These are phyloP conservation scores for Pelargonium cotyledonis DNA, from an alignment of 441 rosid species.

Conservation along the genomic window DNA sequence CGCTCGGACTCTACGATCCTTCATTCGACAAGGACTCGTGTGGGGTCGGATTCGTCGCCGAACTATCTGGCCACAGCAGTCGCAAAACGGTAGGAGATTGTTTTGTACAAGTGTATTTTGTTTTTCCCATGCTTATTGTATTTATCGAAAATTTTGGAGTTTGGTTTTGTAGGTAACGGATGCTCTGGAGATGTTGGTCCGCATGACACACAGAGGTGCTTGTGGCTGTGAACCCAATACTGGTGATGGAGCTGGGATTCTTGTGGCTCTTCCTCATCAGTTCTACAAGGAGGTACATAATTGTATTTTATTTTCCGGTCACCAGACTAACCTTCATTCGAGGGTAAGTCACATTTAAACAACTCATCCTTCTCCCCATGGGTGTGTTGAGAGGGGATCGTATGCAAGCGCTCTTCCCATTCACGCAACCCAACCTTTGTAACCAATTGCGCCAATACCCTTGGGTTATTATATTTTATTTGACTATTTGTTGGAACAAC, in stretches of 20 bases:
- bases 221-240: constrained; percentile 98
- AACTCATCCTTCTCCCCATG: no score
- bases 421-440: no score
- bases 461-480: no score
- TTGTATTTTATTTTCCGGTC: no score
- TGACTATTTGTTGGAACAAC: no score
- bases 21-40: constrained; percentile 94
- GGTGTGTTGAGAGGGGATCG: no score
- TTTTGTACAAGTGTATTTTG: background rate
- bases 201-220: constrained; percentile 99
- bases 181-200: constrained; percentile 90
- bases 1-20: constrained; percentile 96
- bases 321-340: no score
- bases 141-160: background rate
- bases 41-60: constrained; percentile 98
- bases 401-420: no score
- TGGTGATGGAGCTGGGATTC: constrained; percentile 99
- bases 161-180: constrained; percentile 54
- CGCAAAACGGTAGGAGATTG: constrained; percentile 68
- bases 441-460: no score
- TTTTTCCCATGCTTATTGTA: background rate
- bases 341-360: no score
- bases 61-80: constrained; percentile 75
- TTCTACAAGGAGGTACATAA: constrained; percentile 69
- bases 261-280: constrained; percentile 81